Evolutionary conservation across 768 basidiomycete genomes (phyloP), one percentile per base, ranked within the genome.

Genomic region (Serendipita sp.): DNA sequence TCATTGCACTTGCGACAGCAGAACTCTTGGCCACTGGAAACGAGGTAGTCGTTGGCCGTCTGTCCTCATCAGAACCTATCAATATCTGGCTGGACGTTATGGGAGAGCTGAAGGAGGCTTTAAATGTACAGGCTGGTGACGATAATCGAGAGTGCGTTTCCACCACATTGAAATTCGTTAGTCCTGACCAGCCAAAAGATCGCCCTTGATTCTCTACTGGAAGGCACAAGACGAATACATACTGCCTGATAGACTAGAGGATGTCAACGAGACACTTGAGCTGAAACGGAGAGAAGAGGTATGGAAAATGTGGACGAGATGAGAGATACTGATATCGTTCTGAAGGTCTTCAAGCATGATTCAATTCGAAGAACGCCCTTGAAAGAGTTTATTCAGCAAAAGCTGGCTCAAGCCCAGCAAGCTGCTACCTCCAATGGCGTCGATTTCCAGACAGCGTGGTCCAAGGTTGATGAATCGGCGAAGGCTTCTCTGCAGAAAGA

Each of bases 61-160:
- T 95, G 26, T 78, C 82, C 14, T 79, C 77, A 2, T 58, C 53
- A 24, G 91, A 93, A 67, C 81, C 90, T 26, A 88, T 89, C 71
- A 87, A 89, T 68, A 73, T 92, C 30, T 95, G 91, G 91, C 74
- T 86, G 42, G 91, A 93, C 65, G 91, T 93, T 3, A 83, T 94
- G 61, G 86, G 85, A 14, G 90, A 93, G 70, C 77, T 93, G 60
- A 86, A 84, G 68, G 92, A 94, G 72, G 82, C 82, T 5, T 74
- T 77, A 66, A 74, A 69, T 28, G 51, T 66, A 64, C 44, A 67
- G 66, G 26, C 67, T 22, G 66, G 65, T 14, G 70, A 73, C 51
- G 75, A 75, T 17, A 74, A 74, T 64, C 71, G 70, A n/a, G 69
- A 69, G 77, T 74, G 42, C 66, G 69, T 70, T n/a, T 26, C 42